These are phyloP conservation scores for Citrus inodora DNA, from an alignment of 345 rosid species.

Conservation along the genomic window DNA sequence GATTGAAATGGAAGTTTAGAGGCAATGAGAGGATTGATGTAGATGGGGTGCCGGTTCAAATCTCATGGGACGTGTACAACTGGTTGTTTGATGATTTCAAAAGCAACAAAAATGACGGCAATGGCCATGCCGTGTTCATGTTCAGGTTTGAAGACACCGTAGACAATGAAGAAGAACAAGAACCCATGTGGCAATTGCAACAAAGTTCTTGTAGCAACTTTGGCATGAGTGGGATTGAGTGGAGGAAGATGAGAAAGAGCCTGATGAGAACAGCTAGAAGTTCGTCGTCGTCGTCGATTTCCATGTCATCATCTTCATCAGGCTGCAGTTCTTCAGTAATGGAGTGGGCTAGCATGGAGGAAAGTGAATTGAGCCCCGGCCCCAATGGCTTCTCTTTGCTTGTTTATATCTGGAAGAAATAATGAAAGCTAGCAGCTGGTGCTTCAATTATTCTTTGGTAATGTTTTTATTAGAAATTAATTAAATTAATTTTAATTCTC, in stretches of 20 bases:
- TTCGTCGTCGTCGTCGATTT: slow-evolving; percentile 73
- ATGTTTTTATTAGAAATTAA: background rate
- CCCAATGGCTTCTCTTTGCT: slow-evolving; percentile 73
- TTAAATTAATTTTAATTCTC: background rate
- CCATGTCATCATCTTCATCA: slow-evolving; percentile 86
- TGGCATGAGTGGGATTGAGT: slow-evolving; percentile 58
- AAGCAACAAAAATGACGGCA: background rate
- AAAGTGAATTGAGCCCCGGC: slow-evolving; percentile 42
- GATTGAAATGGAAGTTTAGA: slow-evolving; percentile 87
- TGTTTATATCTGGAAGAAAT: slow-evolving; percentile 88
- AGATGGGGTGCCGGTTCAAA: slow-evolving; percentile 64
- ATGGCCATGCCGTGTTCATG: slow-evolving; percentile 74
- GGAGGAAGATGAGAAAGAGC: slow-evolving; percentile 84
- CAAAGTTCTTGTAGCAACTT: slow-evolving; percentile 31
- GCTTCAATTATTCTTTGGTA: slow-evolving; percentile 11
- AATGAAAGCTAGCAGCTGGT: slow-evolving; percentile 32
- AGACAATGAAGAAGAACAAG: slow-evolving; percentile 23
- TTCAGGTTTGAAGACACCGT: slow-evolving; percentile 61
- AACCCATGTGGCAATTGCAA: slow-evolving; percentile 29
- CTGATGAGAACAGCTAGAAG: slow-evolving; percentile 58
- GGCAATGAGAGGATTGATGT: slow-evolving; percentile 81
- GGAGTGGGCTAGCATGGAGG: slow-evolving; percentile 94
- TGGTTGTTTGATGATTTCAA: slow-evolving; percentile 61
- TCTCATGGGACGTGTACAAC: slow-evolving; percentile 95
- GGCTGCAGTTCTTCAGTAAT: slow-evolving; percentile 76